Evolutionary conservation across 1,139 yeast genomes (phyloP), one percentile per base, ranked within the genome.

Genomic region (Geotrichum australiense): DNA sequence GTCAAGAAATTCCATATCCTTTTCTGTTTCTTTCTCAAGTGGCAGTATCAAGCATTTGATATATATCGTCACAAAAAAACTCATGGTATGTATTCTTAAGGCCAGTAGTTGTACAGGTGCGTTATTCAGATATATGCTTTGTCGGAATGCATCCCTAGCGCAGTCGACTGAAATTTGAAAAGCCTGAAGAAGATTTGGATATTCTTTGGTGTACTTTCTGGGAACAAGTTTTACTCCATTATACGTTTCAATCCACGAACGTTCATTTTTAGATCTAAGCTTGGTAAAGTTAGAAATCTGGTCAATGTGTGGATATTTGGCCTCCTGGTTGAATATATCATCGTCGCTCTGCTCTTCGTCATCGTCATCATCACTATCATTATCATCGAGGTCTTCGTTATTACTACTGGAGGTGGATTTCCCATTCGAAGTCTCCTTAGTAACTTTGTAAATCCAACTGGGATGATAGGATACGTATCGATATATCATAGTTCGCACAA

Each of bases 381-480:
- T 14, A 3, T 5, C n/a, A 6, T 20, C 18, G 5, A 11, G 8
- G 12, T 16, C 20, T 18, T 32, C 21, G 27, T 5, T 8, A n/a
- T n/a, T n/a, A n/a, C n/a, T n/a, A n/a, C n/a, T n/a, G n/a, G n/a
- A n/a, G n/a, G n/a, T n/a, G n/a, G n/a, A n/a, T n/a, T n/a, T n/a
- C 6, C 28, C 28, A 3, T 4, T 14, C 10, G 25, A 27, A 16
- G 11, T 18, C 2, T 7, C 36, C 10, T 19, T 11, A 5, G 47
- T 34, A 12, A 51, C 40, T 7, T 44, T 23, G 36, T 50, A 47
- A 5, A 54, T 44, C 58, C 59, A 54, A 5, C 61, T 49, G 2
- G 62, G 61, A 32, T 57, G 56, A 47, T 55, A 56, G 3, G 61
- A 58, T 7, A 59, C 55, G n/a, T 54, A 42, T 11, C 63, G 53